Base-by-base conservation (phyloP, 2,329 filamentous ascomycete species). In the Raffaelea deltoideospora region DNA sequence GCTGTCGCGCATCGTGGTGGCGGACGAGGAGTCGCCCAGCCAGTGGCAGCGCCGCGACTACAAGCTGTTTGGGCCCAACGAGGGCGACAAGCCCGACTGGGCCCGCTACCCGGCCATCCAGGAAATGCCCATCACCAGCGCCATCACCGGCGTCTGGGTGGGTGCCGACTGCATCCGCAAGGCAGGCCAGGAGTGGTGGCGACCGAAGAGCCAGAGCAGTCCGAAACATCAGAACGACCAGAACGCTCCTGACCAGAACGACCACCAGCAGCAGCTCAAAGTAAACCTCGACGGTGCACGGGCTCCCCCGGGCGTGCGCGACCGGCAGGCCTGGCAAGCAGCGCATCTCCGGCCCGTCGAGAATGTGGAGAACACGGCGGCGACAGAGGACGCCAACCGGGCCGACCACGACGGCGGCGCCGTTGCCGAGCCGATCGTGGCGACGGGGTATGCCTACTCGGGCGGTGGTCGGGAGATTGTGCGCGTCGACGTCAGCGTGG, bases 21-120 rank as follows among this genome's bases (percentile, higher is more conserved):
- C 72, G 28, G 72, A 75, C 38, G 76, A 81, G 43, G 77, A 82
- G 52, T 76, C 72, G 45, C 55, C 64, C 4, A 75, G 67, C 31
- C 68, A 77, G 48, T 78, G 75, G 74, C 74, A 80, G 49, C 63
- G 70, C 18, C 63, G 68, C 15, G 76, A 81, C 50, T 80, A 81
- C 55, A 80, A 80, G 50, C 72, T 68, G 47, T 79, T 80, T 41
- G 72, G 75, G 0, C 75, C 76, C 4, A 77, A 77, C 47, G 64
- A 75, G 50, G 57, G 60, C 11, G 58, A 58, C 23, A 62, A 64
- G 18, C 65, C 72, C 6, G 65, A 78, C 51, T 79, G 75, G 74
- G 69, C 73, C 34, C 58, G 59, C 19, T 75, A 76, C 8, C 67
- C 66, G 10, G 63, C 72, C 2, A 80, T 80, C 22, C 76, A 81